phyloP scores from a whole-genome alignment of 228 moss, liverwort and hornwort species.

The Sphagnum magellanicum region DNA sequence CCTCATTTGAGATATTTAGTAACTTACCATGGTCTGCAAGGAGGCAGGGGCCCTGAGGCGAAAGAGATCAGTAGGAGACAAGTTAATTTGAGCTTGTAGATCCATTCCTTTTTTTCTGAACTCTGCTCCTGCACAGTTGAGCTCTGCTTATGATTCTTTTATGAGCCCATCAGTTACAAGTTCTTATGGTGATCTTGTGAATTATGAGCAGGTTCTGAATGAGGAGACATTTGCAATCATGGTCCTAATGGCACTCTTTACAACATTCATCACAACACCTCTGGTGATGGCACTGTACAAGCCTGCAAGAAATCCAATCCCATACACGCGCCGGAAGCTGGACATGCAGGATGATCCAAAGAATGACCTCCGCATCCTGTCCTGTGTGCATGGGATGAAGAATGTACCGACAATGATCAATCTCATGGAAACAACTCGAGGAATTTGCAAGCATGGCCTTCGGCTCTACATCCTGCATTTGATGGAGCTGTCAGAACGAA shows the following conservation, averaged over 20 bases:
- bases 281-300: slow-evolving; percentile 24
- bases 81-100: too few species aligned
- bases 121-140: too few species aligned
- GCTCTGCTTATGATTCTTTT: too few species aligned
- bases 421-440: slow-evolving; percentile 21
- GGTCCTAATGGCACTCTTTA: slow-evolving; percentile 32
- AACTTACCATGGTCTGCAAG: too few species aligned
- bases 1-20: too few species aligned
- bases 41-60: too few species aligned
- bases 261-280: slow-evolving; percentile 35
- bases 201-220: slow-evolving; percentile 18
- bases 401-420: slow-evolving; percentile 36
- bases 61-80: too few species aligned
- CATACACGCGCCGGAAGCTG: slow-evolving; percentile 13
- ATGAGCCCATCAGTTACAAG: not conserved
- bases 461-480: slow-evolving; percentile 27
- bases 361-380: slow-evolving; percentile 19
- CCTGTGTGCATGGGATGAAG: slow-evolving; percentile 26
- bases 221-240: slow-evolving; percentile 27
- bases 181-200: not conserved
- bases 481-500: slow-evolving; percentile 28
- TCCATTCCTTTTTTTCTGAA: too few species aligned
- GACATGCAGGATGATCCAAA: slow-evolving; percentile 3
- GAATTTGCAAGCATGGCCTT: slow-evolving; percentile 12
- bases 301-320: slow-evolving; percentile 16